These are phyloP conservation scores for Colletotrichum sp. DNA, from an alignment of 2,329 filamentous ascomycete species.

Conservation along the genomic window DNA sequence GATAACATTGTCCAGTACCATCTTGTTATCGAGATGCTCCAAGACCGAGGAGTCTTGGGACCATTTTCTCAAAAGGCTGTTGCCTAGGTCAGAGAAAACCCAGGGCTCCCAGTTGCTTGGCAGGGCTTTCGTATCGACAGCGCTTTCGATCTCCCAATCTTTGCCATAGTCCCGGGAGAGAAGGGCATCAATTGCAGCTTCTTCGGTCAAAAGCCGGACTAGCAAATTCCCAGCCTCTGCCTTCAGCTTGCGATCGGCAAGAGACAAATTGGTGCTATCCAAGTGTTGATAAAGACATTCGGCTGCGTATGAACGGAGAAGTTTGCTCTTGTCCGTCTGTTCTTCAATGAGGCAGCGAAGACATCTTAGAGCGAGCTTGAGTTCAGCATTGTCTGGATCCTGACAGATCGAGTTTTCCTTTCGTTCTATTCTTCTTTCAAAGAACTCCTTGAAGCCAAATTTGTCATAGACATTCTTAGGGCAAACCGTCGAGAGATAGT, in stretches of 20 bases:
- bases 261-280: not conserved
- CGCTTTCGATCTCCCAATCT: not conserved
- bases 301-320: not conserved
- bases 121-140: not conserved
- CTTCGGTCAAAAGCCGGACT: not conserved
- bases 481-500: constrained; percentile 37
- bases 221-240: not conserved
- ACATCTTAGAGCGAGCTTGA: constrained; percentile 26
- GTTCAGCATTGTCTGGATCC: constrained; percentile 35
- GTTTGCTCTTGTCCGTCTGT: not conserved
- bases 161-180: not conserved
- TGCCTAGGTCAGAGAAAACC: not conserved
- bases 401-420: constrained; percentile 33
- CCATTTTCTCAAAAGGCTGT: not conserved
- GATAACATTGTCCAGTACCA: not conserved
- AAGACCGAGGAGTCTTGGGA: not conserved
- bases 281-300: not conserved
- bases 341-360: not conserved
- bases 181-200: not conserved
- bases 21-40: not conserved
- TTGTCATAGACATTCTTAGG: constrained; percentile 33
- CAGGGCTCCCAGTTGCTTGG: not conserved
- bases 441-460: constrained; percentile 38
- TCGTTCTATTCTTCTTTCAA: constrained; percentile 30
- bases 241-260: not conserved